Evolutionary conservation across 2,329 filamentous ascomycete species (phyloP).

Genomic region (Didymella pomorum): DNA sequence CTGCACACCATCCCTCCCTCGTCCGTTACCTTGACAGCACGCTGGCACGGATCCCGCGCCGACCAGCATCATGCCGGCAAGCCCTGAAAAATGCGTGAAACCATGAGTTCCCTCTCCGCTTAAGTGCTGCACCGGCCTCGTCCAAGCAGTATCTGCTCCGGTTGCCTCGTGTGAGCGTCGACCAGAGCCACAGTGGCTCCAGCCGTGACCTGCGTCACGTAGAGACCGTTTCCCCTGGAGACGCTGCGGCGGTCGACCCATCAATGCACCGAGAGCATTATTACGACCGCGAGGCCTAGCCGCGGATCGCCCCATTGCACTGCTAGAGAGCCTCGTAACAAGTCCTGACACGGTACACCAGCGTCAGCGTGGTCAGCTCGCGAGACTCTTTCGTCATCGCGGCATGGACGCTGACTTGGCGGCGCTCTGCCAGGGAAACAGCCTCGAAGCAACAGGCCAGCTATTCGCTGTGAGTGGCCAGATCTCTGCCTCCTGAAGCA

Average conservation of each 20-base stretch:
- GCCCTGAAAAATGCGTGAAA: slow-evolving; percentile 35
- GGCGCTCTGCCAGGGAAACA: slow-evolving; percentile 40
- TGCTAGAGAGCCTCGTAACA: slow-evolving; percentile 8
- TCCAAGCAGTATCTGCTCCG: slow-evolving; percentile 25
- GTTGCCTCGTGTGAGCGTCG: slow-evolving; percentile 20
- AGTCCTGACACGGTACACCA: slow-evolving; percentile 25
- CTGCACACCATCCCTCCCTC: slow-evolving; percentile 26
- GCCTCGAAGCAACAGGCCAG: slow-evolving; percentile 28
- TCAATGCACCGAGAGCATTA: slow-evolving; percentile 20
- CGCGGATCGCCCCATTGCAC: slow-evolving; percentile 18
- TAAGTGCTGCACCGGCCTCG: slow-evolving; percentile 28
- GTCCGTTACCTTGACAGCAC: slow-evolving; percentile 36
- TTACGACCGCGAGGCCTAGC: slow-evolving; percentile 26
- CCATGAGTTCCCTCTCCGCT: slow-evolving; percentile 36
- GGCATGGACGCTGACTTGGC: slow-evolving; percentile 35
- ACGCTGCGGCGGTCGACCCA: slow-evolving; percentile 22
- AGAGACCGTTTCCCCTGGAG: slow-evolving; percentile 39
- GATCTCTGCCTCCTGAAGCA: slow-evolving; percentile 27
- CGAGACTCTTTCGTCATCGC: slow-evolving; percentile 42
- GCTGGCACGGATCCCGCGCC: slow-evolving; percentile 31
- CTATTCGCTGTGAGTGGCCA: slow-evolving; percentile 33
- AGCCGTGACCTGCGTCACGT: slow-evolving; percentile 34
- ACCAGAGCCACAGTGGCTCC: slow-evolving; percentile 15
- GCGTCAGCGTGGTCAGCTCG: slow-evolving; percentile 32
- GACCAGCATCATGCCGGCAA: slow-evolving; percentile 36